Evolutionary conservation across 73 alveolate species (phyloP).

Genomic region (Blepharisma japonicum): DNA sequence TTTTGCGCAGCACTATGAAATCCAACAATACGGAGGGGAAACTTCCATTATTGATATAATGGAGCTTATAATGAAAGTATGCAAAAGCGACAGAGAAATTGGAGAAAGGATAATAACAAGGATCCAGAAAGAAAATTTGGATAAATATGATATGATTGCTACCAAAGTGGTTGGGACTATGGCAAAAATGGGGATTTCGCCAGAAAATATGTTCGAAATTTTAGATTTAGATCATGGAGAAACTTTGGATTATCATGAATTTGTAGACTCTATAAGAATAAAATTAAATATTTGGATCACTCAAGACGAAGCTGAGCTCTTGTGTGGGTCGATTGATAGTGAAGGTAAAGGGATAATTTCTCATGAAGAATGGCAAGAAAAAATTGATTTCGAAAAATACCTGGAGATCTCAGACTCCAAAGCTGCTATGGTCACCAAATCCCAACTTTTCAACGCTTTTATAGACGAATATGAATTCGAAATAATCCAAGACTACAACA

Average conservation of each 20-base stretch:
- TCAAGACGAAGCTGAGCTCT: neutral
- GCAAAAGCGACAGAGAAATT: neutral
- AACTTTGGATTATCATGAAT: neutral
- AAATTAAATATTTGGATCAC: neutral
- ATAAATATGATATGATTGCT: neutral
- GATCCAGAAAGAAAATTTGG: neutral
- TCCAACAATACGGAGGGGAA: slow-evolving; percentile 10
- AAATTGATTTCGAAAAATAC: neutral
- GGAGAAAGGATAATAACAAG: slow-evolving; percentile 5
- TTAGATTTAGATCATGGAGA: neutral
- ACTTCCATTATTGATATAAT: neutral
- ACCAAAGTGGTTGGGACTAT: neutral
- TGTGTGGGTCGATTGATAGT: neutral
- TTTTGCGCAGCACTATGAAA: neutral
- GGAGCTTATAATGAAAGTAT: neutral
- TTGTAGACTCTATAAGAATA: neutral
- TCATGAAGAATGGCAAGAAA: neutral
- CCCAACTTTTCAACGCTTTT: neutral
- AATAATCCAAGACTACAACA: neutral
- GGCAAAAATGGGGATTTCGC: neutral
- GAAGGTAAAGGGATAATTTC: neutral
- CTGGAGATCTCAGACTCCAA: neutral
- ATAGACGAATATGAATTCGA: neutral
- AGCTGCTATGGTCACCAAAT: neutral
- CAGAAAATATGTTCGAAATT: neutral